Base-by-base conservation (phyloP, 352 stramenopile genomes). In the Phytopythium litorale region DNA sequence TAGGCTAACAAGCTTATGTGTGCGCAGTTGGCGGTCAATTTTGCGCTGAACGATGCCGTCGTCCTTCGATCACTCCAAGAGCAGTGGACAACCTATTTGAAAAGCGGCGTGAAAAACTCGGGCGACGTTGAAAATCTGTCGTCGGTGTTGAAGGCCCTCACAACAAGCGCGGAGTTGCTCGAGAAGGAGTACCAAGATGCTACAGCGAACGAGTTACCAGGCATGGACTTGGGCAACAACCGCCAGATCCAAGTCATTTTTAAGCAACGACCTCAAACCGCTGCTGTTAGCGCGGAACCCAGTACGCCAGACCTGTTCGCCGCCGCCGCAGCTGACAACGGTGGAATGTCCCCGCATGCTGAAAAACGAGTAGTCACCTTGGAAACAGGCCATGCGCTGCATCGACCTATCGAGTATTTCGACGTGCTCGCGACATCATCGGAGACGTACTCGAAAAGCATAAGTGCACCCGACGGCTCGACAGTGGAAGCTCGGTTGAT, bases 171-270 rank as follows among this genome's bases (percentile, higher is more conserved):
- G 7, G 84, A 82, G 50, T 60, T 70, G 3, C 49, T 91, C 30
- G 65, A 88, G 57, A 78, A 83, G 23, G 67, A 84, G 28, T 78
- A 85, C 58, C 71, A 69, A 19, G 68, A 75, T 35, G 56, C 70
- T 23, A 60, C 48, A 13, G 67, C 84, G 30, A 72, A 75, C 51
- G 63, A 70, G 45, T 45, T 72, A 12, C 59, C 68, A 43, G 67
- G 63, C n/a, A 67, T 61, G 5, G 60, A 57, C 40, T 59, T 75
- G 48, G n/a, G 37, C 13, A 48, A 64, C 30, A 67, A 64, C 37
- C 62, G 81, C 45, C 87, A 84, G 35, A 67, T 92, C 33, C 87
- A 95, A 67, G 64, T 95, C 56, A 89, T 95, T 28, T 95, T 92
- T 64, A 93, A 93, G 63, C 87, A 93, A 52, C 81, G 87, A 30